phyloP scores from a whole-genome alignment of 768 basidiomycete species.

The Amanita thiersii region DNA sequence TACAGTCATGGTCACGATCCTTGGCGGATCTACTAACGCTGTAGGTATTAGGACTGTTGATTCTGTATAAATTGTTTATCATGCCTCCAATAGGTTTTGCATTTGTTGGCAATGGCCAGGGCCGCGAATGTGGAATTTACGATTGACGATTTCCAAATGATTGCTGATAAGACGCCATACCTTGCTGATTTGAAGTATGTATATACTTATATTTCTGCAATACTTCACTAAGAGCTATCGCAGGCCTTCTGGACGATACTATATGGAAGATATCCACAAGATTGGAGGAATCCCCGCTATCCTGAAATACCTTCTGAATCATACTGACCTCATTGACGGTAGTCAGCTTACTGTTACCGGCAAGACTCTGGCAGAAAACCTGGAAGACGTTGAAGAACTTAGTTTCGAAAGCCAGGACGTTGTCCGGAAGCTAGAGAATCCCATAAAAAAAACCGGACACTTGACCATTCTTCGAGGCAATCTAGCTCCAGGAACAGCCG shows the following conservation, averaged over 20 bases:
- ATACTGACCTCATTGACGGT: slow-evolving; percentile 75
- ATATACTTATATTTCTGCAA: background rate
- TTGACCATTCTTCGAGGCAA: slow-evolving; percentile 85
- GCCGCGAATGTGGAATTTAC: slow-evolving; percentile 63
- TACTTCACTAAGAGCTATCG: background rate
- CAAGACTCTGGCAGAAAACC: slow-evolving; percentile 82
- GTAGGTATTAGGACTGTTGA: slow-evolving; percentile 36
- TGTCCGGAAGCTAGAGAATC: slow-evolving; percentile 60
- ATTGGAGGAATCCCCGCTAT: slow-evolving; percentile 82
- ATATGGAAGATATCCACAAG: slow-evolving; percentile 86
- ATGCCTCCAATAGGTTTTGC: slow-evolving; percentile 72
- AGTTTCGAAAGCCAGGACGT: slow-evolving; percentile 73
- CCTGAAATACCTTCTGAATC: slow-evolving; percentile 73
- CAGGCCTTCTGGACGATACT: slow-evolving; percentile 79
- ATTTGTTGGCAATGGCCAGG: slow-evolving; percentile 79
- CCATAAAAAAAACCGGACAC: slow-evolving; percentile 85
- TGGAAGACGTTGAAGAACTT: slow-evolving; percentile 66
- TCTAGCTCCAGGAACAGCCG: slow-evolving; percentile 77
- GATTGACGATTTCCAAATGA: slow-evolving; percentile 82
- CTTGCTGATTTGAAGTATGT: slow-evolving; percentile 64
- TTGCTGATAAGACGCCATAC: slow-evolving; percentile 75
- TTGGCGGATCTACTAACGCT: slow-evolving; percentile 87
- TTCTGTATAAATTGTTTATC: no score
- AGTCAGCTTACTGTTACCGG: slow-evolving; percentile 86
- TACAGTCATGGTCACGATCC: slow-evolving; percentile 66